Percentiles rank a stretch among this genome's conserved stretches.
These are phyloP conservation scores for Solanum hybrid DNA, from an alignment of 305 asterid species.

Conservation along the genomic window DNA sequence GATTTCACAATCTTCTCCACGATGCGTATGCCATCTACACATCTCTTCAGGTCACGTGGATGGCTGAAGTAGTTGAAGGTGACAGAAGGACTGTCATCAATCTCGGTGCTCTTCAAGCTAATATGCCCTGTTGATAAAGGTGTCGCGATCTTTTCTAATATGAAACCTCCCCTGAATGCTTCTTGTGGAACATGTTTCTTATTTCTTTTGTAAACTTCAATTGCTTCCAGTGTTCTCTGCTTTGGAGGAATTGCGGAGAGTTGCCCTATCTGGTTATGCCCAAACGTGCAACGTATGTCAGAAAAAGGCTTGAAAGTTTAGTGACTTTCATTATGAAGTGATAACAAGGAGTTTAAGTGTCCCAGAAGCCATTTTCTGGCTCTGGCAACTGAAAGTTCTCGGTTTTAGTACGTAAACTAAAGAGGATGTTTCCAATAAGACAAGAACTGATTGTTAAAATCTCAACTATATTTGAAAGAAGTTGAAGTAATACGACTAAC, in stretches of 20 bases:
- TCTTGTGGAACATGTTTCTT: conserved; percentile 67
- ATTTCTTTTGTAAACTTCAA: conserved; percentile 33
- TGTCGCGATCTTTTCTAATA: conserved; percentile 59
- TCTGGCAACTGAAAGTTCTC: neutral
- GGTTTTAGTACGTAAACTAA: neutral
- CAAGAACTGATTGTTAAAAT: neutral
- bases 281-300: neutral
- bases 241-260: conserved; percentile 84
- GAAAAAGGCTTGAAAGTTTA: neutral
- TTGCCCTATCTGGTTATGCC: conserved; percentile 69
- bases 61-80: conserved; percentile 93
- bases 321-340: neutral
- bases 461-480: neutral
- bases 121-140: conserved; percentile 66
- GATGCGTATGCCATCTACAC: conserved; percentile 67
- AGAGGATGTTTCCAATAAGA: neutral
- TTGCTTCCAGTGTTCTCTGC: conserved; percentile 54
- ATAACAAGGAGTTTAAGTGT: neutral
- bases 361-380: neutral
- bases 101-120: conserved; percentile 46
- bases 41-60: conserved; percentile 48
- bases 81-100: conserved; percentile 64
- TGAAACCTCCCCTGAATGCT: conserved; percentile 84
- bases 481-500: conserved; percentile 23
- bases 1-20: conserved; percentile 56